phyloP scores from a whole-genome alignment of 495 filamentous ascomycete species.

The Penicillium soppii region DNA sequence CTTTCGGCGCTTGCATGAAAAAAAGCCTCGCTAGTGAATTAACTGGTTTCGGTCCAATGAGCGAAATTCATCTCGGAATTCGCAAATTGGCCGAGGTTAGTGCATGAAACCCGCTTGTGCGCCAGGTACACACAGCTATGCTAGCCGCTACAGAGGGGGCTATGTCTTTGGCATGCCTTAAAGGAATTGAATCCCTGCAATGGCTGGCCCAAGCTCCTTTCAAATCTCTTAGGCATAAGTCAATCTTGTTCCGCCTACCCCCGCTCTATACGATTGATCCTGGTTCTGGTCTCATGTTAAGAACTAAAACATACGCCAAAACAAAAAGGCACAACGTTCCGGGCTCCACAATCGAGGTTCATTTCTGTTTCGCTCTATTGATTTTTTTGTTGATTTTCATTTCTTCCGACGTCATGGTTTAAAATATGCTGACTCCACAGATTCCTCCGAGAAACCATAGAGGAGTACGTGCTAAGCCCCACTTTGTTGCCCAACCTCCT shows the following conservation, averaged over 20 bases:
- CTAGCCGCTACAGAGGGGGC: constrained; percentile 12
- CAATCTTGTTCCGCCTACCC: constrained; percentile 29
- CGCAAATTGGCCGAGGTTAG: constrained; percentile 29
- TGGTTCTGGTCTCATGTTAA: constrained; percentile 11
- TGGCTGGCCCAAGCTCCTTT: constrained; percentile 40
- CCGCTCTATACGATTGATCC: constrained; percentile 19
- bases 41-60: constrained; percentile 32
- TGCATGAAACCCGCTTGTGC: constrained; percentile 28
- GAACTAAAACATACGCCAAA: constrained; percentile 5
- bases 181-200: constrained; percentile 16
- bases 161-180: constrained; percentile 9
- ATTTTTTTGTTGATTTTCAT: constrained; percentile 13
- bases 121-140: constrained; percentile 27
- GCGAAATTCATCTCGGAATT: constrained; percentile 36
- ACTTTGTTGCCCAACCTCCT: constrained; percentile 71
- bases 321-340: constrained; percentile 13
- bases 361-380: constrained; percentile 9
- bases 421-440: constrained; percentile 47
- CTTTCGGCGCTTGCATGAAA: constrained; percentile 30
- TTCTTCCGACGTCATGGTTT: constrained; percentile 22
- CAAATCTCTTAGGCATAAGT: constrained; percentile 21
- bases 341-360: constrained; percentile 25
- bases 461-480: constrained; percentile 63
- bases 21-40: constrained; percentile 23
- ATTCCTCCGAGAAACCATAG: constrained; percentile 71